phyloP scores from a whole-genome alignment of 73 alveolate genomes.

The Paraurostyla sp. region DNA sequence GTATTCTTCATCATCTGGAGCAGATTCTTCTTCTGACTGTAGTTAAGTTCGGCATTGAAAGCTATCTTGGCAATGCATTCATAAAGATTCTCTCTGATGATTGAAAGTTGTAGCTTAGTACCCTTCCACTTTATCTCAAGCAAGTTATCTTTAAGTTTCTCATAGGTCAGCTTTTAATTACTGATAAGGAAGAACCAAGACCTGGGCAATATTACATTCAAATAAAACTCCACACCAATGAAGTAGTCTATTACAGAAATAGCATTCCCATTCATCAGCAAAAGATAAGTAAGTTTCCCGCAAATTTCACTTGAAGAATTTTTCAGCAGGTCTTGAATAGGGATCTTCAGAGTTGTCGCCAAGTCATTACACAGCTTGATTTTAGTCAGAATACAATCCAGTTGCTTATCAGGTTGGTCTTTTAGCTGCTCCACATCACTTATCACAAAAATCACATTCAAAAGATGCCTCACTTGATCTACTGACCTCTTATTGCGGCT shows the following conservation, averaged over 20 bases:
- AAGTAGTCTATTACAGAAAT: constrained; percentile 43
- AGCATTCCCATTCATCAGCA: not conserved
- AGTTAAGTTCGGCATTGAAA: not conserved
- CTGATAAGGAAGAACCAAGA: constrained; percentile 36
- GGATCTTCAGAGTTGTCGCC: not conserved
- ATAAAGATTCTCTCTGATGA: not conserved
- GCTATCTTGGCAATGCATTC: constrained; percentile 49
- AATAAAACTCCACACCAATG: not conserved
- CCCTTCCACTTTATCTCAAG: not conserved
- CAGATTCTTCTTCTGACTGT: constrained; percentile 39
- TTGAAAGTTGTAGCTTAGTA: not conserved
- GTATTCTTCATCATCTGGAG: constrained; percentile 27
- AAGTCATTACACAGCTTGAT: constrained; percentile 6
- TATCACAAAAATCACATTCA: constrained; percentile 1
- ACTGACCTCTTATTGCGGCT: constrained; percentile 43
- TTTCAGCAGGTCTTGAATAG: constrained; percentile 7
- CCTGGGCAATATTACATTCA: not conserved
- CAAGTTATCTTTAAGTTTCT: not conserved
- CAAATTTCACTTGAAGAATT: constrained; percentile 11
- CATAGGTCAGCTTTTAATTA: not conserved
- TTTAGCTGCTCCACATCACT: constrained; percentile 9
- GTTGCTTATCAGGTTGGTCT: not conserved
- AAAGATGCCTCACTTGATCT: not conserved
- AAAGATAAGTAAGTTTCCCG: constrained; percentile 39
- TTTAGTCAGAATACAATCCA: constrained; percentile 28